Evolutionary conservation across 2,329 filamentous ascomycete genomes (phyloP).

Genomic region (Alternaria sp.): DNA sequence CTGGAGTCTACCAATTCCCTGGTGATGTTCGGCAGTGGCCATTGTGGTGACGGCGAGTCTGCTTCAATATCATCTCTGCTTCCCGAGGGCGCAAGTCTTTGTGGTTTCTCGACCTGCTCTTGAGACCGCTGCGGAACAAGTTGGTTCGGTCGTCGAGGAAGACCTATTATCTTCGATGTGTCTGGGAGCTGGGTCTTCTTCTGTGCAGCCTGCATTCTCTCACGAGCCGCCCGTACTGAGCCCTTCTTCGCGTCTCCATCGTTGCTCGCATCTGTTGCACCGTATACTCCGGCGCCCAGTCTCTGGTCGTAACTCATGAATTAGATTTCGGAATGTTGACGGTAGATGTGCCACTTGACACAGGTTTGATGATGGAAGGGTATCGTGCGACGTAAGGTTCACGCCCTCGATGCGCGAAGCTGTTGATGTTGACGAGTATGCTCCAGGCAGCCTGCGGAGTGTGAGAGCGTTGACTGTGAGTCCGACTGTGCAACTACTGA

Average conservation of each 20-base stretch:
- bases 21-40: constrained; percentile 56
- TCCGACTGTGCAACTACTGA: constrained; percentile 23
- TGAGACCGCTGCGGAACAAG: constrained; percentile 39
- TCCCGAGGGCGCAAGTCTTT: constrained; percentile 27
- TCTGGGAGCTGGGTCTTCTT: constrained; percentile 42
- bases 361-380: constrained; percentile 25
- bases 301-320: constrained; percentile 52
- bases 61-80: constrained; percentile 23
- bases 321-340: constrained; percentile 38
- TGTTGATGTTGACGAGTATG: constrained; percentile 1
- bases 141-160: constrained; percentile 49
- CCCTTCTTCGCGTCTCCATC: constrained; percentile 41
- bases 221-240: constrained; percentile 50
- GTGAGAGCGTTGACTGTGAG: constrained; percentile 5
- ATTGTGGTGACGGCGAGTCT: constrained; percentile 53
- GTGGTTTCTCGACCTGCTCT: constrained; percentile 21
- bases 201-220: constrained; percentile 44
- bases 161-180: constrained; percentile 46
- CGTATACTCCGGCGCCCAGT: constrained; percentile 43
- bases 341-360: constrained; percentile 48
- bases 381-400: constrained; percentile 5
- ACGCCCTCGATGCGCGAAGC: background rate
- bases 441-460: constrained; percentile 12
- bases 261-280: constrained; percentile 34
- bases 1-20: constrained; percentile 34